A percentile compares a stretch with the other conserved stretches of the same genome.
These are phyloP conservation scores for Termitomyces sp. DNA, from an alignment of 768 basidiomycete species.

Conservation along the genomic window DNA sequence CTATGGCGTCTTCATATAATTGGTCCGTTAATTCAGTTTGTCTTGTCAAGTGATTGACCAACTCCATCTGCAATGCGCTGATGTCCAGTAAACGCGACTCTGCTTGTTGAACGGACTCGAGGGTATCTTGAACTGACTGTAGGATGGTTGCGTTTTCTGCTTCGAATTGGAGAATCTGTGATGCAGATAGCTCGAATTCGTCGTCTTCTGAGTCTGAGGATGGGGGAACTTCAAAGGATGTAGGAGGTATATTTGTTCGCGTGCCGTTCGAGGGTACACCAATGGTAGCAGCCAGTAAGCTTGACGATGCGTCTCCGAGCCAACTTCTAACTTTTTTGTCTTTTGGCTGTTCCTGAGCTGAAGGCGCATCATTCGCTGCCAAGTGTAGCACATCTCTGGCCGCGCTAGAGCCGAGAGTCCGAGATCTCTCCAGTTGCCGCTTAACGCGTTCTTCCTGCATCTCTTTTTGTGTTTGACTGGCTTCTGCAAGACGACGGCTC, in stretches of 20 bases:
- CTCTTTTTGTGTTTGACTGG: constrained; percentile 75
- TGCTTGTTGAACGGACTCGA: constrained; percentile 88
- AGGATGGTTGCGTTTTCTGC: constrained; percentile 86
- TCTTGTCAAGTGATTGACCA: constrained; percentile 80
- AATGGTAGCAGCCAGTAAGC: constrained; percentile 57
- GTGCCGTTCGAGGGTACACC: constrained; percentile 39
- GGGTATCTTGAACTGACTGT: constrained; percentile 76
- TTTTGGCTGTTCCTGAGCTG: constrained; percentile 16
- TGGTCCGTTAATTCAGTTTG: constrained; percentile 94
- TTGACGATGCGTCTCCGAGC: constrained; percentile 58
- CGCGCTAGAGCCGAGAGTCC: constrained; percentile 79
- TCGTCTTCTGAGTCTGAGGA: constrained; percentile 67
- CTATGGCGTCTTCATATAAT: constrained; percentile 91
- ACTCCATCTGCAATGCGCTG: constrained; percentile 86
- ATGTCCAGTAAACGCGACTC: constrained; percentile 93
- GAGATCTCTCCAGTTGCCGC: constrained; percentile 80
- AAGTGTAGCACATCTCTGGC: constrained; percentile 56
- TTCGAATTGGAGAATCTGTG: constrained; percentile 92
- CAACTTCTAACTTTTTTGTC: constrained; percentile 41
- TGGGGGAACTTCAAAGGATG: constrained; percentile 18
- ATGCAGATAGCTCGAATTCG: constrained; percentile 77
- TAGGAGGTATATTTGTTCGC: constrained; percentile 20
- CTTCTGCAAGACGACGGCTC: constrained; percentile 72
- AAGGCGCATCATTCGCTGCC: constrained; percentile 24
- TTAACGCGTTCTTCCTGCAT: constrained; percentile 94